phyloP scores from a whole-genome alignment of 768 basidiomycete genomes.

The Asterophora parasitica region DNA sequence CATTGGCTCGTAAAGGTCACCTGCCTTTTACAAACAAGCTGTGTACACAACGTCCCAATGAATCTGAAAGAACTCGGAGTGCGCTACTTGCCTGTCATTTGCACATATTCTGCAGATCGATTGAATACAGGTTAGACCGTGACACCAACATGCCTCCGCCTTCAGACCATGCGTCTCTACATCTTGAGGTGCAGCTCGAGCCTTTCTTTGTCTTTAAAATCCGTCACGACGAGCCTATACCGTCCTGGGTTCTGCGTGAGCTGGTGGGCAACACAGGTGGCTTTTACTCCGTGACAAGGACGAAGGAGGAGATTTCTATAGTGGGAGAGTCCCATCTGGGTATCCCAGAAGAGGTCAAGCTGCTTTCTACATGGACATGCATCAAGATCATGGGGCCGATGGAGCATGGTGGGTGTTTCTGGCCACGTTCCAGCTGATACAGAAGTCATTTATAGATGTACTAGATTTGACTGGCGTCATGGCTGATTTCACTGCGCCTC shows the following conservation, averaged over 20 bases:
- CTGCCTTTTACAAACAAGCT: background rate
- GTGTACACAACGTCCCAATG: too few relatives aligned
- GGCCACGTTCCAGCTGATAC: too few relatives aligned
- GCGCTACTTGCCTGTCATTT: too few relatives aligned
- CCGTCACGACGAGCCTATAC: constrained; percentile 30
- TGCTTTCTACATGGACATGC: constrained; percentile 47
- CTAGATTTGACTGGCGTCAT: constrained; percentile 57
- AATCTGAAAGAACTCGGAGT: too few relatives aligned
- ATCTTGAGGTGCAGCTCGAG: constrained; percentile 40
- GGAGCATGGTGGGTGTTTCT: constrained; percentile 48
- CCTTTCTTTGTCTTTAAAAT: constrained; percentile 45
- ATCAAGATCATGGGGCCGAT: constrained; percentile 64
- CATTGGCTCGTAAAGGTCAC: constrained; percentile 25
- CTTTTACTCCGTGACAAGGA: constrained; percentile 55
- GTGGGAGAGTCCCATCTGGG: constrained; percentile 39
- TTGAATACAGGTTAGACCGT: too few relatives aligned
- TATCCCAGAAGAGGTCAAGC: constrained; percentile 31
- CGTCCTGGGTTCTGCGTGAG: constrained; percentile 28
- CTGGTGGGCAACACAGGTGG: constrained; percentile 20
- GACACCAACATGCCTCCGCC: constrained; percentile 50
- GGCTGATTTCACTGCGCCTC: constrained; percentile 46
- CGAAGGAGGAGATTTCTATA: constrained; percentile 57
- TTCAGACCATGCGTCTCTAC: constrained; percentile 39
- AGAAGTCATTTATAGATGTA: too few relatives aligned
- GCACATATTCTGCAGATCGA: too few relatives aligned